phyloP scores from a whole-genome alignment of 805 yeast genomes.

The Myxozyma geophila region DNA sequence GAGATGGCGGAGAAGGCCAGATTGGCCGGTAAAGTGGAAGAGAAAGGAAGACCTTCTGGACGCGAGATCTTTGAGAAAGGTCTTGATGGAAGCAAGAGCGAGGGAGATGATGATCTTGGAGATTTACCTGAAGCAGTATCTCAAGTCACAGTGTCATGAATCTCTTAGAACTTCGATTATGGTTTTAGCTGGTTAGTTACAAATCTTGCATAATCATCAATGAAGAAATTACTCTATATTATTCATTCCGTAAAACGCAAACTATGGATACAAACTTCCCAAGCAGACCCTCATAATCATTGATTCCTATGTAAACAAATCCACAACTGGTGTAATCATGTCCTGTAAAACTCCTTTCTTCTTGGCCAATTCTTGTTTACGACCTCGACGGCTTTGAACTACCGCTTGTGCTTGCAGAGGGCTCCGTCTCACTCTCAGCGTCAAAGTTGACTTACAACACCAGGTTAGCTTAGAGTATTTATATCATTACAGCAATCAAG shows the following conservation, averaged over 20 bases:
- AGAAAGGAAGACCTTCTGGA: conserved; percentile 71
- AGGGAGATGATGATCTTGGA: conserved; percentile 48
- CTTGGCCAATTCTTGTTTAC: background rate
- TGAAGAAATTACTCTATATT: no score
- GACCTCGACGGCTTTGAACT: background rate
- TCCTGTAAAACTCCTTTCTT: no score
- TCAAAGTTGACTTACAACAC: conserved; percentile 4
- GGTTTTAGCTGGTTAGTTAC: background rate
- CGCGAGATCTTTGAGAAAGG: conserved; percentile 89
- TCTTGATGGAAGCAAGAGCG: conserved; percentile 72
- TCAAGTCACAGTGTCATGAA: background rate
- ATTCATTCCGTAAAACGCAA: background rate
- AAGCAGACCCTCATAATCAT: background rate
- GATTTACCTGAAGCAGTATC: conserved; percentile 12
- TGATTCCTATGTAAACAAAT: background rate
- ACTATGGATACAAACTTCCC: background rate
- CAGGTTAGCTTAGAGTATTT: background rate
- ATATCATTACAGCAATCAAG: background rate
- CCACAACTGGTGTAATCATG: background rate
- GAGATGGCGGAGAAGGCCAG: conserved; percentile 66
- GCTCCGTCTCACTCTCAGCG: background rate
- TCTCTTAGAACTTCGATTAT: background rate
- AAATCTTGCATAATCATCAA: no score
- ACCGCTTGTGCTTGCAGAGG: background rate
- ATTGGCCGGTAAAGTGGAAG: conserved; percentile 41